A percentile compares a stretch with the other conserved stretches of the same genome.
phyloP scores from a whole-genome alignment of 441 rosid genomes.

The Eruca vesicaria region DNA sequence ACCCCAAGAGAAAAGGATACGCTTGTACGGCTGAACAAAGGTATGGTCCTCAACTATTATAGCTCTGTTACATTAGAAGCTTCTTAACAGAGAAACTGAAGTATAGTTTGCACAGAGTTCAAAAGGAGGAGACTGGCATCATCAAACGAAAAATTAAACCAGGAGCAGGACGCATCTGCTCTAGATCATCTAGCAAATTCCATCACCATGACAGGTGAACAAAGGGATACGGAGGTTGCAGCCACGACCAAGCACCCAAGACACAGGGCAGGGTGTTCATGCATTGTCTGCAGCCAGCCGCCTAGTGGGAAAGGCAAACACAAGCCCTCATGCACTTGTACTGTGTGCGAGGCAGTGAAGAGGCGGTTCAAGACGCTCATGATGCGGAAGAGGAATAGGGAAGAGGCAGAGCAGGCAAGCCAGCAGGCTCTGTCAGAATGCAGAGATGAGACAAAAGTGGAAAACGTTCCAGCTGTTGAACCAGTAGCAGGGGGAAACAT shows the following conservation, averaged over 20 bases:
- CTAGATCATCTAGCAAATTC: constrained; percentile 59
- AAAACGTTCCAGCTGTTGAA: constrained; percentile 56
- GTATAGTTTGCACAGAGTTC: constrained; percentile 38
- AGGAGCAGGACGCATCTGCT: constrained; percentile 40
- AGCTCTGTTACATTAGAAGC: not conserved
- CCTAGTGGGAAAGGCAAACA: too few species aligned
- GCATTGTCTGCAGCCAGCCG: too few species aligned
- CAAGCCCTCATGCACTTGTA: too few species aligned
- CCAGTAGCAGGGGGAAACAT: constrained; percentile 39
- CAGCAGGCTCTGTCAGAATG: constrained; percentile 40
- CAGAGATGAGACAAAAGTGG: constrained; percentile 60
- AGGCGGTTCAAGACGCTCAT: too few species aligned
- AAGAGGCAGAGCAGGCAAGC: constrained; percentile 58
- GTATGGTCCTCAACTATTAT: constrained; percentile 42
- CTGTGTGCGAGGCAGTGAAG: too few species aligned
- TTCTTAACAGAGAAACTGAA: not conserved
- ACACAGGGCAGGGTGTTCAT: too few species aligned
- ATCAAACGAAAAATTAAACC: constrained; percentile 35
- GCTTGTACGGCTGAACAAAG: constrained; percentile 52
- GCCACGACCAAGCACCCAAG: too few species aligned
- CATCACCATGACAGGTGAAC: constrained; percentile 42
- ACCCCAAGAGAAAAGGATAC: constrained; percentile 56
- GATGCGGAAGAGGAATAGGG: constrained; percentile 66
- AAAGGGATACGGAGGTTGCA: too few species aligned
- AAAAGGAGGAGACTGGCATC: constrained; percentile 50